These are phyloP conservation scores for Hypomontagnella monticulosa DNA, from an alignment of 495 filamentous ascomycete species.

Conservation along the genomic window DNA sequence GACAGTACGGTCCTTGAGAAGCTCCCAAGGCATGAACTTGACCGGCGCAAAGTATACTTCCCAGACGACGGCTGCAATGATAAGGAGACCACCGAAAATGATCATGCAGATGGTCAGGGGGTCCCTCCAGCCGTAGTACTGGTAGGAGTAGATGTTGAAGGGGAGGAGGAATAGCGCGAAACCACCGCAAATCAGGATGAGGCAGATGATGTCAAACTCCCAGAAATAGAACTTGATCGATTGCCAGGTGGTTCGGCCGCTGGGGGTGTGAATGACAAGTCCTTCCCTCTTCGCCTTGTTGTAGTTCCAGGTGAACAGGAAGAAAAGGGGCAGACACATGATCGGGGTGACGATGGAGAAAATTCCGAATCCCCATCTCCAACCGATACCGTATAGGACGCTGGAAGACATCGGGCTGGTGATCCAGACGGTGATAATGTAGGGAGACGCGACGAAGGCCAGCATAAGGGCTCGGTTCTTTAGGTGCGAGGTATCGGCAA, in stretches of 20 bases:
- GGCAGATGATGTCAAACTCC: slow-evolving; percentile 67
- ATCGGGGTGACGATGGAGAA: slow-evolving; percentile 68
- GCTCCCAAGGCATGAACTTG: slow-evolving; percentile 66
- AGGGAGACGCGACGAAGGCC: slow-evolving; percentile 70
- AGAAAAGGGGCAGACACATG: slow-evolving; percentile 63
- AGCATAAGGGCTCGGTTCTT: slow-evolving; percentile 70
- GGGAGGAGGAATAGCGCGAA: slow-evolving; percentile 70
- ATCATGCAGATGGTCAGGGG: slow-evolving; percentile 66
- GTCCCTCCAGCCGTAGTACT: slow-evolving; percentile 60
- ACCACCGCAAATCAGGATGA: slow-evolving; percentile 63
- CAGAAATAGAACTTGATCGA: slow-evolving; percentile 63
- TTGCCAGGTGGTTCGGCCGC: slow-evolving; percentile 59
- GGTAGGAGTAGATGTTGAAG: slow-evolving; percentile 63
- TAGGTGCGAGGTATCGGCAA: slow-evolving; percentile 72
- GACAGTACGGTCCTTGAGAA: slow-evolving; percentile 68
- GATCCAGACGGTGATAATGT: slow-evolving; percentile 69
- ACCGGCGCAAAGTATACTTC: slow-evolving; percentile 65
- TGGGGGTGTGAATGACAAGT: slow-evolving; percentile 54
- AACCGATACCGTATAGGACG: slow-evolving; percentile 59
- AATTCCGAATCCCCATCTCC: slow-evolving; percentile 71
- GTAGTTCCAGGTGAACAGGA: slow-evolving; percentile 63
- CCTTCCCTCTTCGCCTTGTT: slow-evolving; percentile 59
- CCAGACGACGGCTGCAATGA: slow-evolving; percentile 64
- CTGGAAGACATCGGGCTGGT: slow-evolving; percentile 56
- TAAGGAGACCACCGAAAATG: slow-evolving; percentile 61